A percentile compares a stretch with the other conserved stretches of the same genome.
Conservation (phyloP, 345 rosid species). For the Cardamine chenopodiifolia region DNA sequence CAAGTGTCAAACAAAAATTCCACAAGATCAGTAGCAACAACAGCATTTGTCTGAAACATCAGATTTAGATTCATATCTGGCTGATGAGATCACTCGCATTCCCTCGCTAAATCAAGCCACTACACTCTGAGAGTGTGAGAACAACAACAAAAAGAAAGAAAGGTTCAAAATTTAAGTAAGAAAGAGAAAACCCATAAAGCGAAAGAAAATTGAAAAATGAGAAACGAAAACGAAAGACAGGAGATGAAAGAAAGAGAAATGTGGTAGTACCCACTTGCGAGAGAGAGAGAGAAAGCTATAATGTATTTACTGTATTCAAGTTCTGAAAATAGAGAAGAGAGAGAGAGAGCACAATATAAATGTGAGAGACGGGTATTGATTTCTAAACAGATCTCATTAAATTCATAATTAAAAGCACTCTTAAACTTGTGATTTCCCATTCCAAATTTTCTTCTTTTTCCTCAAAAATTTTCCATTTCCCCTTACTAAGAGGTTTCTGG, state of each 20-base stretch:
- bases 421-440: constrained; percentile 13
- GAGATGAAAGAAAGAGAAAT: constrained; percentile 10
- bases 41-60: background rate
- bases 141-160: background rate
- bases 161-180: constrained; percentile 14
- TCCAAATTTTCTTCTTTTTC: constrained; percentile 19
- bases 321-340: background rate
- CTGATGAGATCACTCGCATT: constrained; percentile 15
- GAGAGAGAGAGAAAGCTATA: background rate
- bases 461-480: background rate
- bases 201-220: constrained; percentile 18
- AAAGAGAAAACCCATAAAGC: constrained; percentile 10
- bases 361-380: constrained; percentile 26
- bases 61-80: constrained; percentile 20
- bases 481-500: constrained; percentile 20
- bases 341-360: constrained; percentile 33
- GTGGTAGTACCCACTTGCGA: constrained; percentile 22
- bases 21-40: constrained; percentile 22
- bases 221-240: constrained; percentile 24
- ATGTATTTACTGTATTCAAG: constrained; percentile 25
- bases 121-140: constrained; percentile 31
- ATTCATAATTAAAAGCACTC: constrained; percentile 21
- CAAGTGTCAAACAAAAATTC: background rate
- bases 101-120: constrained; percentile 11
- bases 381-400: constrained; percentile 33